These are phyloP conservation scores for Lasiosphaeria hispida DNA, from an alignment of 495 filamentous ascomycete genomes.

Conservation along the genomic window DNA sequence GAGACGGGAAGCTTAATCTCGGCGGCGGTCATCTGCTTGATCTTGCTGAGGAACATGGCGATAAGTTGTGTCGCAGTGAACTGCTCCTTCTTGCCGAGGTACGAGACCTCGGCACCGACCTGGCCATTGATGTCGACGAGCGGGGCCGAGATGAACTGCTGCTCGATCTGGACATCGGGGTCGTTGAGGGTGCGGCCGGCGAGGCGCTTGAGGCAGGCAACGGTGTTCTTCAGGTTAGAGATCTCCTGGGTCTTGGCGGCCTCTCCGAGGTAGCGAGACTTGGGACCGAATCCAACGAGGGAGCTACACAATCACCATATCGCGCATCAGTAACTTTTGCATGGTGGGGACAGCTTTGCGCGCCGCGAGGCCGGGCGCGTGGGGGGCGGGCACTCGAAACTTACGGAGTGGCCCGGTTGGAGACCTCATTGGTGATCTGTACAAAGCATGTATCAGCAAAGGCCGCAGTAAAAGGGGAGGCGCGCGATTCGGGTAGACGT, in stretches of 20 bases:
- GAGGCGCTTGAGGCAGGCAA: conserved; percentile 86
- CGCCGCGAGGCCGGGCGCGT: not conserved
- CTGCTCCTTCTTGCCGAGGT: conserved; percentile 89
- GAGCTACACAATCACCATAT: conserved; percentile 59
- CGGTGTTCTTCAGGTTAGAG: conserved; percentile 98
- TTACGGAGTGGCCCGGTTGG: conserved; percentile 97
- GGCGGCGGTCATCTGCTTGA: conserved; percentile 79
- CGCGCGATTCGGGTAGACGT: not conserved
- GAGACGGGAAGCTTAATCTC: conserved; percentile 93
- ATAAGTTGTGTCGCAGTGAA: conserved; percentile 90
- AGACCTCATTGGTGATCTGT: conserved; percentile 98
- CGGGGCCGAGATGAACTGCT: conserved; percentile 81
- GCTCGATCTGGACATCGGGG: conserved; percentile 88
- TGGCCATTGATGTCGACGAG: conserved; percentile 90
- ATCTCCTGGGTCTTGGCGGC: conserved; percentile 97
- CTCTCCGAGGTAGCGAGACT: conserved; percentile 90
- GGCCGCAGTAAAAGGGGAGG: not conserved
- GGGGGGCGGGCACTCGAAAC: conserved; percentile 34
- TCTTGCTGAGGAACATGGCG: conserved; percentile 93
- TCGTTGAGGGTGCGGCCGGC: conserved; percentile 82
- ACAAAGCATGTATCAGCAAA: not conserved
- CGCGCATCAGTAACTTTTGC: conserved; percentile 28
- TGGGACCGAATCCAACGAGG: conserved; percentile 91
- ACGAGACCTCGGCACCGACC: conserved; percentile 91
- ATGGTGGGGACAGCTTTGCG: conserved; percentile 10